phyloP scores from a whole-genome alignment of 257 asterid species.

The Solanum rostratum region DNA sequence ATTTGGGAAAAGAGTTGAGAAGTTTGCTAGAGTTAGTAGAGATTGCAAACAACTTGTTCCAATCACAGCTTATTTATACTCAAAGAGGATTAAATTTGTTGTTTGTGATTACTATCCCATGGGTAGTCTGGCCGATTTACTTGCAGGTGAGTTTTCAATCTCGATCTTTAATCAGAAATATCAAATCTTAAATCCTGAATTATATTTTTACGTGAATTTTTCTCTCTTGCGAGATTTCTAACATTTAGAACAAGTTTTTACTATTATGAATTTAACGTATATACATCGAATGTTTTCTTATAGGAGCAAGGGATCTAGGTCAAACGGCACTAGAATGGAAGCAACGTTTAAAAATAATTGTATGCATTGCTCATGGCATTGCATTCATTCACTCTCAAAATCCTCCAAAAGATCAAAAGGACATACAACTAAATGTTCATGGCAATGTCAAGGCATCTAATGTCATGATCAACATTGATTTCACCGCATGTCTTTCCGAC shows the following conservation, averaged over 20 bases:
- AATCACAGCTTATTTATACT: conserved; percentile 33
- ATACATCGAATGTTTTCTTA: not conserved
- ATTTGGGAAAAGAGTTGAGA: conserved; percentile 35
- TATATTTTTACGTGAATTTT: no score
- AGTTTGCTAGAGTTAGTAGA: conserved; percentile 20
- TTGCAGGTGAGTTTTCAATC: conserved; percentile 17
- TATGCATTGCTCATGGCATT: conserved; percentile 31
- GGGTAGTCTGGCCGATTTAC: conserved; percentile 57
- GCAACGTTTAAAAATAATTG: conserved; percentile 23
- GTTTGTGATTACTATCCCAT: conserved; percentile 47
- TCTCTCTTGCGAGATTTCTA: no score
- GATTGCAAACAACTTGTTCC: conserved; percentile 35
- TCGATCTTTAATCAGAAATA: not conserved
- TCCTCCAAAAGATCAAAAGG: conserved; percentile 17
- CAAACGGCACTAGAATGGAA: conserved; percentile 44
- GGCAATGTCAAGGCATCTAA: conserved; percentile 54
- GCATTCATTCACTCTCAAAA: conserved; percentile 36
- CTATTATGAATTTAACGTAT: not conserved
- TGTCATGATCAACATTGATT: conserved; percentile 36
- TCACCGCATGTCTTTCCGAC: conserved; percentile 31
- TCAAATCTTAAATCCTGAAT: not conserved
- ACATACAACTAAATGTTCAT: conserved; percentile 30
- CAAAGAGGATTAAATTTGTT: conserved; percentile 53
- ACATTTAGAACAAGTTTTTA: no score
- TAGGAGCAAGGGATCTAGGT: conserved; percentile 39